Base-by-base conservation (phyloP, 169 alveolate genomes). In the Plasmodium gonderi region DNA sequence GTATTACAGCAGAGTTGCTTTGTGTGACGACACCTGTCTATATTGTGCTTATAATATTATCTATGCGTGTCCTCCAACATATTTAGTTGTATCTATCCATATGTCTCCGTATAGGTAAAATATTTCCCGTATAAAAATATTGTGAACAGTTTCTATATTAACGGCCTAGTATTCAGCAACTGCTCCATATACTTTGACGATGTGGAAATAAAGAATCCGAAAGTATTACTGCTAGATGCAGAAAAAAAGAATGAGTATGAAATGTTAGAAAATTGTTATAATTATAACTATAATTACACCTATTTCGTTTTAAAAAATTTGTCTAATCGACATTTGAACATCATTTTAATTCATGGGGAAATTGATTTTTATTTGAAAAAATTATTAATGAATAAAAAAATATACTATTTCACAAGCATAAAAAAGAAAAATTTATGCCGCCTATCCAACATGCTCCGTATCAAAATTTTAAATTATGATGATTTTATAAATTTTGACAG, bases 391-490 rank as follows among this genome's bases (percentile, higher is more conserved):
- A 87, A 49, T 54, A 87, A 87, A 36, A 87, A 87, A 23, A 87
- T 87, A 87, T 87, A 87, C 68, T 87, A 67, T 76, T 87, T 87
- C 23, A 87, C 93, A 0, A 87, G 87, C 69, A 75, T 87, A 75
- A 87, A 87, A 40, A 87, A 75, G 49, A 87, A 87, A 60, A 87
- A 87, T 76, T 38, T 87, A 54, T 38, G 33, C 65, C 79, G 93
- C 20, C 12, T 87, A 20, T 87, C 93, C 26, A 87, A 87, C 31
- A 20, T 87, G 23, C 67, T 87, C 26, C 87, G 93, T 17, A 54
- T 49, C 17, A 74, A 87, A 33, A 68, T 87, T 75, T 60, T 87
- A 76, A 36, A 8, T 74, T 87, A 54, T 75, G 93, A 87, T 12
- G 72, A 87, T 60, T 75, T 87, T 31, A 65, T 33, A 51, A 87